A percentile compares a stretch with the other conserved stretches of the same genome.
Evolutionary conservation across 805 yeast species (phyloP).

Genomic region (Kodamaea fukazawae): DNA sequence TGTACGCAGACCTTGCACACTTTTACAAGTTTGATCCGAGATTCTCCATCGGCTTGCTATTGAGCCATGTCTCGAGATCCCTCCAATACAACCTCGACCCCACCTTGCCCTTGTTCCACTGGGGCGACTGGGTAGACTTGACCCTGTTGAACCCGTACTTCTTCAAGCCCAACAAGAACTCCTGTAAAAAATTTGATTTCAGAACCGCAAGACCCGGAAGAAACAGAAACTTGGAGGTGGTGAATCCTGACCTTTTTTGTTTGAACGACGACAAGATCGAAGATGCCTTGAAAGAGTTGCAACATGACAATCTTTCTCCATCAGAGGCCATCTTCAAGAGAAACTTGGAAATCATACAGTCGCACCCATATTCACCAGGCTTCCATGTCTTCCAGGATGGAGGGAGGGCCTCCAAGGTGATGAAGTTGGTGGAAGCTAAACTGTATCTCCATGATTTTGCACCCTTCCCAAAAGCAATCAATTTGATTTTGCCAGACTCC

Average conservation of each 20-base stretch:
- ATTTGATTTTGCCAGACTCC: constrained; percentile 25
- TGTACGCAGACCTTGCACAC: background rate
- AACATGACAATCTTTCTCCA: background rate
- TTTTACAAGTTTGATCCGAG: constrained; percentile 26
- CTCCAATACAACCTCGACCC: background rate
- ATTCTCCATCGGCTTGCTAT: constrained; percentile 23
- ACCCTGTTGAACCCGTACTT: constrained; percentile 18
- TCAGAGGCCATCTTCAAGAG: constrained; percentile 1
- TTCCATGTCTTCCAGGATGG: constrained; percentile 38
- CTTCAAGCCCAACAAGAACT: constrained; percentile 13
- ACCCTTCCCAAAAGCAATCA: constrained; percentile 36
- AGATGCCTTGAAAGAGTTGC: constrained; percentile 2
- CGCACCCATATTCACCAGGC: constrained; percentile 22
- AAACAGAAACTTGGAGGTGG: background rate
- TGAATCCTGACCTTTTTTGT: constrained; percentile 20
- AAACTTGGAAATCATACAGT: constrained; percentile 9
- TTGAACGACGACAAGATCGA: constrained; percentile 24
- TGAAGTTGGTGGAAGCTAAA: constrained; percentile 32
- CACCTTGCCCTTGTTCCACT: constrained; percentile 25
- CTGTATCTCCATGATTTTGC: constrained; percentile 43
- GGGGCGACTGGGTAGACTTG: constrained; percentile 33
- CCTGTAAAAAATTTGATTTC: constrained; percentile 21
- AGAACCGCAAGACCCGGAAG: background rate
- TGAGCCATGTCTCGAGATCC: constrained; percentile 5
- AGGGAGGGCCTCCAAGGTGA: constrained; percentile 27